These are phyloP conservation scores for Sclerotinia borealis DNA, from an alignment of 2,329 filamentous ascomycete genomes.

Conservation along the genomic window DNA sequence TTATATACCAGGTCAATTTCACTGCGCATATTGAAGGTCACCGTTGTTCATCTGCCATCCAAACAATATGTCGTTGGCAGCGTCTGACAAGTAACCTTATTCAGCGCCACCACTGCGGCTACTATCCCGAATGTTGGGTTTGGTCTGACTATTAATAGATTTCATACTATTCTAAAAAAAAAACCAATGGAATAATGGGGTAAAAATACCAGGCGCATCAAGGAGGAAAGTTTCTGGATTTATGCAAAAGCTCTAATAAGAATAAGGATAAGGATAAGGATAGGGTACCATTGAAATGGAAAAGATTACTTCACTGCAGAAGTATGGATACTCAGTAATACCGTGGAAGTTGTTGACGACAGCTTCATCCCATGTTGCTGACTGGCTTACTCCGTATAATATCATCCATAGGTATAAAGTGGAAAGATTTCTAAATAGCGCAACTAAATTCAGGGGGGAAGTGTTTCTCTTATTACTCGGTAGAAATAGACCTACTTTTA, in stretches of 20 bases:
- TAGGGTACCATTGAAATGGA: neutral
- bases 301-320: neutral
- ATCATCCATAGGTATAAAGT: neutral
- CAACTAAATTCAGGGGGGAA: neutral
- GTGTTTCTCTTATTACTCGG: neutral
- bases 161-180: neutral
- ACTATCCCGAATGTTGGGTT: neutral
- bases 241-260: neutral
- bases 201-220: neutral
- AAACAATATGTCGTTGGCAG: slow-evolving; percentile 8
- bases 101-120: slow-evolving; percentile 4
- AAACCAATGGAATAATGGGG: neutral
- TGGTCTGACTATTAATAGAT: slow-evolving; percentile 5
- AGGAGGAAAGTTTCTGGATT: neutral
- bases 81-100: neutral
- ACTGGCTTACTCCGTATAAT: neutral
- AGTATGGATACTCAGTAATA: too few relatives aligned
- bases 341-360: too few relatives aligned
- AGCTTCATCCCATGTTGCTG: neutral
- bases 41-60: neutral
- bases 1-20: neutral
- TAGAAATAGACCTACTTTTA: neutral
- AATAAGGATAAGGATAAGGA: neutral
- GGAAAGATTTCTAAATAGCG: neutral
- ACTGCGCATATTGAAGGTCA: neutral